Percentiles rank a stretch among this genome's conserved stretches.
phyloP scores from a whole-genome alignment of 805 yeast species.

The Starmerella floricola region DNA sequence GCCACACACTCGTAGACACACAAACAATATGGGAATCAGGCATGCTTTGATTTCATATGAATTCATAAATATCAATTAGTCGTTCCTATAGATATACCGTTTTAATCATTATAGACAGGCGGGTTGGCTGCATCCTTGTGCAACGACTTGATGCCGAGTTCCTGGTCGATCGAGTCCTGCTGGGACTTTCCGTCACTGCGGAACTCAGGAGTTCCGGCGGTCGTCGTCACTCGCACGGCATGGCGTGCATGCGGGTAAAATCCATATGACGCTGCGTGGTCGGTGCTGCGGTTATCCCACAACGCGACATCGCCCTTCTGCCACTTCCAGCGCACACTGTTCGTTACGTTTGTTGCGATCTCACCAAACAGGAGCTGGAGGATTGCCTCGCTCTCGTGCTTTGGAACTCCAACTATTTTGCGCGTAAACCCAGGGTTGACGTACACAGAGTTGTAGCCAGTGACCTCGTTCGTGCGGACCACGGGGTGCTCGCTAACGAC shows the following conservation, averaged over 20 bases:
- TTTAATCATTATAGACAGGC: slow-evolving; percentile 26
- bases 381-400: slow-evolving; percentile 51
- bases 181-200: slow-evolving; percentile 22
- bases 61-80: not conserved
- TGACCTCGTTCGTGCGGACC: slow-evolving; percentile 61
- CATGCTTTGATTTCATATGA: not conserved
- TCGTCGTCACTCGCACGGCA: slow-evolving; percentile 60
- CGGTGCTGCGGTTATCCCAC: slow-evolving; percentile 68
- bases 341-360: slow-evolving; percentile 42
- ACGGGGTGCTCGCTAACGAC: slow-evolving; percentile 57
- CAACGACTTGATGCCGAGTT: slow-evolving; percentile 20
- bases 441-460: slow-evolving; percentile 48
- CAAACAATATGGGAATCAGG: not conserved
- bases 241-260: slow-evolving; percentile 63
- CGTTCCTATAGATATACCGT: not conserved
- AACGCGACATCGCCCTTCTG: slow-evolving; percentile 56
- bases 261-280: slow-evolving; percentile 59
- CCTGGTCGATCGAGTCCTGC: slow-evolving; percentile 22
- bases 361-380: slow-evolving; percentile 44
- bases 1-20: too few species aligned
- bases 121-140: slow-evolving; percentile 26
- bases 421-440: slow-evolving; percentile 52
- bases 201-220: slow-evolving; percentile 53
- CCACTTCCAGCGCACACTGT: slow-evolving; percentile 61
- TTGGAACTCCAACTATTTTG: slow-evolving; percentile 54